Percentiles rank a stretch among this genome's conserved stretches.
Evolutionary conservation across 2,329 filamentous ascomycete species (phyloP).

Genomic region (Pestalotiopsis sp.): DNA sequence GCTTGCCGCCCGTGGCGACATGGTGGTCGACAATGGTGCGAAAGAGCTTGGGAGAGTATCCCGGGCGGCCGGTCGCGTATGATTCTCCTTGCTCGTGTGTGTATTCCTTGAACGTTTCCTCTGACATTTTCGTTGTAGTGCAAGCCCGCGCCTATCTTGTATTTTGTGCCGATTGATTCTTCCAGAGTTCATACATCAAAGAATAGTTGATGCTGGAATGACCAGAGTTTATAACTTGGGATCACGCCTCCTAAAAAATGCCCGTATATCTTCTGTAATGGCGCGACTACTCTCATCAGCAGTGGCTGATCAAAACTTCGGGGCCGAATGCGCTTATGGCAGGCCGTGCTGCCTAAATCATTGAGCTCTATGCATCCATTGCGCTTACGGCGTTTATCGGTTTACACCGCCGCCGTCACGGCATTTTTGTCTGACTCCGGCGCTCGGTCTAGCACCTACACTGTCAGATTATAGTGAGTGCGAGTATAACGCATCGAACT

Average conservation of each 20-base stretch:
- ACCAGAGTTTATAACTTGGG: neutral
- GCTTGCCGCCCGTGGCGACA: slow-evolving; percentile 41
- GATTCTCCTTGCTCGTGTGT: slow-evolving; percentile 40
- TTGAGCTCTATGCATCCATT: neutral
- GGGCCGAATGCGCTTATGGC: neutral
- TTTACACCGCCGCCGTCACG: neutral
- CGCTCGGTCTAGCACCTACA: neutral
- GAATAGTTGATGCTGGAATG: neutral
- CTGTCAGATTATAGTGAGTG: neutral
- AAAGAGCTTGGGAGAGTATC: slow-evolving; percentile 50
- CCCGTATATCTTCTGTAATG: neutral
- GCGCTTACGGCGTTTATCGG: neutral
- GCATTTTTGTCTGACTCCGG: neutral
- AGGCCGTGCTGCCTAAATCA: neutral
- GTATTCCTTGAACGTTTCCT: slow-evolving; percentile 49
- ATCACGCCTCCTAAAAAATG: neutral
- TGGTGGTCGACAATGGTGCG: slow-evolving; percentile 48
- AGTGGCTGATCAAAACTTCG: neutral
- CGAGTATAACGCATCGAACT: neutral
- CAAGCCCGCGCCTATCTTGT: no score
- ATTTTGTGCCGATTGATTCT: no score
- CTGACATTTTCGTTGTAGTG: slow-evolving; percentile 14
- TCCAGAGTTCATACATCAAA: neutral
- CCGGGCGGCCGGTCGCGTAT: slow-evolving; percentile 43
- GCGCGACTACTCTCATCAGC: neutral